Base-by-base conservation (phyloP, 163 green algal genomes). In the Chlorella variabilis region DNA sequence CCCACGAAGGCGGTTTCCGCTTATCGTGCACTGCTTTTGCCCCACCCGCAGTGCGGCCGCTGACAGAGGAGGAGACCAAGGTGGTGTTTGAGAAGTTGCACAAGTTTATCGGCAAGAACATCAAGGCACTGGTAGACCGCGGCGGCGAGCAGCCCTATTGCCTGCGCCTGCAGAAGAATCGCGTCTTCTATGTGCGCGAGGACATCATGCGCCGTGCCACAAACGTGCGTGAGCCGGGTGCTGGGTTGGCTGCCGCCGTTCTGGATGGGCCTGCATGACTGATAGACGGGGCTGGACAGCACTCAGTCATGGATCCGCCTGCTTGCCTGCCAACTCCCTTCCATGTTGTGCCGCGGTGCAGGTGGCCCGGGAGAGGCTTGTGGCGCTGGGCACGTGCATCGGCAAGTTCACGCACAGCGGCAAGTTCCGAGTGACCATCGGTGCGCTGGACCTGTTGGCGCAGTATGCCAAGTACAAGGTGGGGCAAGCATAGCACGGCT, bases 41-140 rank as follows among this genome's bases (percentile, higher is more conserved):
- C n/a, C n/a, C n/a, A n/a, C 56, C 33, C 29, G 73, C 73, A 69
- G 59, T 80, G 89, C 77, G 89, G 23, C 88, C 89, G 0, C 75
- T 93, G 1, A 93, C 89, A 27, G 89, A 93, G 59, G 89, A 98
- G 87, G 97, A 99, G 87, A 97, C 95, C 0, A 96, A 97, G 84
- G 80, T 90, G 39, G 96, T 99, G 17, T 98, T 99, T 82, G 96
- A 99, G 81, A 99, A 99, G 90, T 93, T 99, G 9, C 95, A 97
- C 83, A 98, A 98, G 75, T 99, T 97, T 73, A 93, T 99, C 9
- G 97, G 97, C 20, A 98, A 98, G 78, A 96, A 98, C 83, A 95
- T 99, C 58, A 97, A 97, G 81, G 90, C 86, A 58, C 83, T 99
- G 51, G 91, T 99, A 15, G 95, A 98, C 31, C 82, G 90, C 0